Percentiles rank a stretch among this genome's conserved stretches.
Conservation (phyloP, 108 stramenopile genomes). For the Cyclotella cryptica region DNA sequence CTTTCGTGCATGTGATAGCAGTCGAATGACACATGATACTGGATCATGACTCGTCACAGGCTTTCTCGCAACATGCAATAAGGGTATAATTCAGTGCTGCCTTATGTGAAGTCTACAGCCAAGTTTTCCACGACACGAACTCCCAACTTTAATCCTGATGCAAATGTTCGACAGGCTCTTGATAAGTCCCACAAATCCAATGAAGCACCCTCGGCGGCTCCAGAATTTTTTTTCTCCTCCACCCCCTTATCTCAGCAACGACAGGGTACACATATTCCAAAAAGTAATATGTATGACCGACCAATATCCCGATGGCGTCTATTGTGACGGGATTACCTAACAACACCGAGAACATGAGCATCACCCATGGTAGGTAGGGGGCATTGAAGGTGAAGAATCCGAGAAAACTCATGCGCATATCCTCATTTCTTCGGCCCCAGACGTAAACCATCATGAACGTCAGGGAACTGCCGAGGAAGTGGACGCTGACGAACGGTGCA, state of each 20-base stretch:
- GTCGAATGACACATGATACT: no score
- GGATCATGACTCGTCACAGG: no score
- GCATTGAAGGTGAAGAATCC: conserved; percentile 95
- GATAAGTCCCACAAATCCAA: conserved; percentile 81
- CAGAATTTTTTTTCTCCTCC: conserved; percentile 79
- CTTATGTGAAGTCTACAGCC: neutral
- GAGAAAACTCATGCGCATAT: conserved; percentile 93
- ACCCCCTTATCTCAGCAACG: conserved; percentile 92
- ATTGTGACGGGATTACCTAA: conserved; percentile 86
- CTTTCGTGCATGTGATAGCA: no score
- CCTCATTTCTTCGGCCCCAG: conserved; percentile 90
- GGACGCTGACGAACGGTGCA: conserved; percentile 85
- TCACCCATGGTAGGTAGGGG: conserved; percentile 97
- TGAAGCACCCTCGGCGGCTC: conserved; percentile 77
- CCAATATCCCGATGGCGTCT: conserved; percentile 94
- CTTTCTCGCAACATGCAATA: no score
- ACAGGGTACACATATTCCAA: conserved; percentile 96
- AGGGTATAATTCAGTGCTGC: no score
- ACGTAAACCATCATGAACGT: conserved; percentile 99
- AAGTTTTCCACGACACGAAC: neutral
- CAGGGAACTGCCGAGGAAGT: conserved; percentile 93
- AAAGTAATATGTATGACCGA: conserved; percentile 98
- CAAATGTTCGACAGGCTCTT: conserved; percentile 34
- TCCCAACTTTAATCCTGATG: conserved; percentile 43
- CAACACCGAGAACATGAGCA: conserved; percentile 88